Evolutionary conservation across 2,329 filamentous ascomycete genomes (phyloP).

Genomic region (Talaromyces sp.): DNA sequence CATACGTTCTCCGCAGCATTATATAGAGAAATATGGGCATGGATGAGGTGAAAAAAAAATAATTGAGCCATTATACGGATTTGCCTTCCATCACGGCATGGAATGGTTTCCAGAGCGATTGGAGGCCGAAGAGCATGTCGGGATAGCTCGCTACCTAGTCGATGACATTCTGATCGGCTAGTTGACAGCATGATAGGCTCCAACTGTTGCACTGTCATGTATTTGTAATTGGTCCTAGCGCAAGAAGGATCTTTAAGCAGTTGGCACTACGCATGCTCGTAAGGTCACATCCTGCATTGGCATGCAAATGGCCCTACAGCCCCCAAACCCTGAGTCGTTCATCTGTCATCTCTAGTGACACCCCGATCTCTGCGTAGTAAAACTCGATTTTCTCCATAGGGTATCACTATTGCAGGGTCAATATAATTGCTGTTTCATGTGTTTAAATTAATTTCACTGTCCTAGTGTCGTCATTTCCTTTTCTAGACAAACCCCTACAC

Average conservation of each 20-base stretch:
- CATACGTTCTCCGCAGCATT: no score
- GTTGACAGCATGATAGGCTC: neutral
- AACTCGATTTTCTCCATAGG: neutral
- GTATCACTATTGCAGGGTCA: neutral
- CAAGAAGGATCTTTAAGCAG: slow-evolving; percentile 4
- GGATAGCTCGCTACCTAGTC: neutral
- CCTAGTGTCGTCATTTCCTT: neutral
- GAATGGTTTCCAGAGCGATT: no score
- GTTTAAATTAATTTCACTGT: neutral
- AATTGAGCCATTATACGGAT: no score
- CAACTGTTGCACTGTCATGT: neutral
- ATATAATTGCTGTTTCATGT: neutral
- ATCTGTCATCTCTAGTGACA: neutral
- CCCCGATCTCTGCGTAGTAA: neutral
- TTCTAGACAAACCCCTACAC: neutral
- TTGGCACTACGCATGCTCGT: neutral
- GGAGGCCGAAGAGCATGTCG: no score
- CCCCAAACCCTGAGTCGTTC: slow-evolving; percentile 5
- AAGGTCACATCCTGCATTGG: neutral
- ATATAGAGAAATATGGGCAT: no score
- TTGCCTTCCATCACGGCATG: no score
- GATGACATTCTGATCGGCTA: neutral
- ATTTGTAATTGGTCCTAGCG: neutral
- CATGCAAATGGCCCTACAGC: neutral
- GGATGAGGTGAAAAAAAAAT: no score